phyloP scores from a whole-genome alignment of 2,329 filamentous ascomycete genomes.

The Penicillium aurantiogriseum region DNA sequence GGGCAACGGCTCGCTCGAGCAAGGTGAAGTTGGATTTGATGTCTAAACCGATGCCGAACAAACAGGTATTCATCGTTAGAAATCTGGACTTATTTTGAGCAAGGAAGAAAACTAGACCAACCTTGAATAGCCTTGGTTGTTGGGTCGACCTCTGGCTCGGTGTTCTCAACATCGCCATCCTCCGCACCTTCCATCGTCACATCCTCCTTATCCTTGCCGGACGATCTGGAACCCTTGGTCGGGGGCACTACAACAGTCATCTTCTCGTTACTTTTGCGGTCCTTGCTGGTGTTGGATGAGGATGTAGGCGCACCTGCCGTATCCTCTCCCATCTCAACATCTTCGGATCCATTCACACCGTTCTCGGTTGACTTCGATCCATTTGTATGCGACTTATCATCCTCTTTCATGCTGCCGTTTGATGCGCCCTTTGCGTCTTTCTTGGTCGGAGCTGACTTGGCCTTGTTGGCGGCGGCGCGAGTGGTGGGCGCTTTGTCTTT shows the following conservation, averaged over 20 bases:
- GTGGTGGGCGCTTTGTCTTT: constrained; percentile 47
- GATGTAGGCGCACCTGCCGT: constrained; percentile 51
- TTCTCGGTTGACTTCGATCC: constrained; percentile 69
- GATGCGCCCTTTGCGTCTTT: constrained; percentile 40
- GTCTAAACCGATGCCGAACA: constrained; percentile 55
- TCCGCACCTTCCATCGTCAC: constrained; percentile 65
- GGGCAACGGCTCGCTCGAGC: constrained; percentile 83
- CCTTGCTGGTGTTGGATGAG: constrained; percentile 59
- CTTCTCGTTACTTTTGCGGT: constrained; percentile 70
- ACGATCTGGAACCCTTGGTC: constrained; percentile 62
- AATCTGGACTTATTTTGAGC: neutral
- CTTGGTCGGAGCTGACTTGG: constrained; percentile 36
- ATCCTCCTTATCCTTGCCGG: constrained; percentile 63
- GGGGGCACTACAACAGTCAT: constrained; percentile 80
- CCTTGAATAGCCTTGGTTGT: constrained; percentile 52
- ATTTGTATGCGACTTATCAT: constrained; percentile 67
- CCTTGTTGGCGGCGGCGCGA: constrained; percentile 44
- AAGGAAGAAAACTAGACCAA: constrained; percentile 19
- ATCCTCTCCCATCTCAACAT: constrained; percentile 70
- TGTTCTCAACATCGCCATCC: constrained; percentile 44
- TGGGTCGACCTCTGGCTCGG: constrained; percentile 45
- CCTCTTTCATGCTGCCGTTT: constrained; percentile 61
- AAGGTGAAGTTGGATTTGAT: constrained; percentile 93
- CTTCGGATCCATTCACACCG: constrained; percentile 63
- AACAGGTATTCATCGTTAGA: neutral